These are phyloP conservation scores for Laburnicola sp. DNA, from an alignment of 2,329 filamentous ascomycete genomes.

Conservation along the genomic window DNA sequence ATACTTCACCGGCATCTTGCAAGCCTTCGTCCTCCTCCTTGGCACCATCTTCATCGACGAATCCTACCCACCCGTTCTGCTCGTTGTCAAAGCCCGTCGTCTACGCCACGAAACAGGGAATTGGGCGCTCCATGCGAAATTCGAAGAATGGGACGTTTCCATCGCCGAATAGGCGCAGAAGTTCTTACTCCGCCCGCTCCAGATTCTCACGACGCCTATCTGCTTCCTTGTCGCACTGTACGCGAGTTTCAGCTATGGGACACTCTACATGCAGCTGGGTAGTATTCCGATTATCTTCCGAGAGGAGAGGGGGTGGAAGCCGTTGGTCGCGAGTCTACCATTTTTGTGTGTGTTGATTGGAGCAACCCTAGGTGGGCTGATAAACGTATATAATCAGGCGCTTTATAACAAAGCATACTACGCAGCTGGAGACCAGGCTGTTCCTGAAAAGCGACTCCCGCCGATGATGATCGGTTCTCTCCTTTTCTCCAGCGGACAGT, in stretches of 20 bases:
- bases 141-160: constrained; percentile 61
- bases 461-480: constrained; percentile 65
- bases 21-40: constrained; percentile 48
- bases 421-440: constrained; percentile 49
- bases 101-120: constrained; percentile 66
- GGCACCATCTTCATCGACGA: constrained; percentile 55
- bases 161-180: constrained; percentile 78
- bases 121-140: constrained; percentile 46
- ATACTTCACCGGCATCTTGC: constrained; percentile 60
- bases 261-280: constrained; percentile 76
- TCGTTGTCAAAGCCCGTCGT: constrained; percentile 24
- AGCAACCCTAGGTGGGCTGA: constrained; percentile 58
- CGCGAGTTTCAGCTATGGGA: constrained; percentile 79
- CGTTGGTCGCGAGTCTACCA: constrained; percentile 67
- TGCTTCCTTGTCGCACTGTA: constrained; percentile 82
- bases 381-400: constrained; percentile 67
- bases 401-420: constrained; percentile 63
- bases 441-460: constrained; percentile 73
- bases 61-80: constrained; percentile 60
- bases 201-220: constrained; percentile 86
- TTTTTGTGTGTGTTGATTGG: constrained; percentile 67
- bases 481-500: constrained; percentile 67
- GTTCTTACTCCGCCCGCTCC: constrained; percentile 80
- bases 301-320: constrained; percentile 76
- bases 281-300: constrained; percentile 70